These are phyloP conservation scores for Multifurca ochricompacta DNA, from an alignment of 768 basidiomycete genomes.

Conservation along the genomic window DNA sequence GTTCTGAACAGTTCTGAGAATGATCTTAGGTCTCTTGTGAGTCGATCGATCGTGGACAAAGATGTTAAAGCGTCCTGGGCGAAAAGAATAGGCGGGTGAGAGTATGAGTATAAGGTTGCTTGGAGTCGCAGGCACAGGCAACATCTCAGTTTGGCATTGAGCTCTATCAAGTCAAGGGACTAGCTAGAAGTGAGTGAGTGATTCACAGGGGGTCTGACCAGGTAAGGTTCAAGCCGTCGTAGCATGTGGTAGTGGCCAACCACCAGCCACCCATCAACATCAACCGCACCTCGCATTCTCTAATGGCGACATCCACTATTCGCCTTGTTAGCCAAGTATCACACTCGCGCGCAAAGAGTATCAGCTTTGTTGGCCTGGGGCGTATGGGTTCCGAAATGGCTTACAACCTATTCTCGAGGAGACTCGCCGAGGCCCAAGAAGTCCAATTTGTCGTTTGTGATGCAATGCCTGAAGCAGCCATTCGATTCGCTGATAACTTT, in stretches of 20 bases:
- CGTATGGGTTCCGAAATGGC: constrained; percentile 88
- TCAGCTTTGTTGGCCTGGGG: constrained; percentile 80
- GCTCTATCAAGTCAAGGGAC: not conserved
- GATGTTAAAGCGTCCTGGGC: too few species aligned
- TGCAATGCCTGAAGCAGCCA: constrained; percentile 51
- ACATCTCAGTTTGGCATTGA: not conserved
- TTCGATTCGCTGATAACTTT: constrained; percentile 50
- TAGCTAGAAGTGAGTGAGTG: too few species aligned
- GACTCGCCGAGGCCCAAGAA: constrained; percentile 43
- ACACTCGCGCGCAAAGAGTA: constrained; percentile 33
- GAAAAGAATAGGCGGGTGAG: too few species aligned
- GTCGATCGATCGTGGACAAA: too few species aligned
- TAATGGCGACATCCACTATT: constrained; percentile 48
- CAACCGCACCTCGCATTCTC: not conserved
- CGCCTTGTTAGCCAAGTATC: constrained; percentile 29
- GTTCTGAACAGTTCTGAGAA: too few species aligned
- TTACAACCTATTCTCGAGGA: constrained; percentile 75
- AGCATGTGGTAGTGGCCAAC: too few species aligned
- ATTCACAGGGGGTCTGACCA: not conserved
- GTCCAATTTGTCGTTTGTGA: constrained; percentile 73
- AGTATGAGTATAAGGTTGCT: too few species aligned
- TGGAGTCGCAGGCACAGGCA: too few species aligned
- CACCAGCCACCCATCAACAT: not conserved
- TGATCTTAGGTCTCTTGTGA: too few species aligned
- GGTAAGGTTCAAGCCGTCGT: not conserved